A percentile compares a stretch with the other conserved stretches of the same genome.
phyloP scores from a whole-genome alignment of 148 eudicot species.

The Amaranthus cruentus region DNA sequence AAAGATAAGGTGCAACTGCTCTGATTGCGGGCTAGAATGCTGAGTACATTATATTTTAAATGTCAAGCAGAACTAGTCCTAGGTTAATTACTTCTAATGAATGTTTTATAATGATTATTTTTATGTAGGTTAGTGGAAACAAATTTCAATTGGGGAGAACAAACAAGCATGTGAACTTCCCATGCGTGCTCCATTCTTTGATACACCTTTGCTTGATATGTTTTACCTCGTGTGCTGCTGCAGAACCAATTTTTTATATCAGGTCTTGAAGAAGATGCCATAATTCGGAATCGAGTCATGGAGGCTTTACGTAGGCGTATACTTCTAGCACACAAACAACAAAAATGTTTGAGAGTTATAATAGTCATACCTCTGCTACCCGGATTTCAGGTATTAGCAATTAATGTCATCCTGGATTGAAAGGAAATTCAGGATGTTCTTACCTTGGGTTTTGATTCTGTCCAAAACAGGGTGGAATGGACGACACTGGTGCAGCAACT shows the following conservation, averaged over 20 bases:
- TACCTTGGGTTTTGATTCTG: constrained; percentile 16
- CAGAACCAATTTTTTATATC: constrained; percentile 99
- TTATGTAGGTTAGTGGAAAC: neutral
- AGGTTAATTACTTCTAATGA: too few relatives aligned
- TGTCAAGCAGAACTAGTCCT: neutral
- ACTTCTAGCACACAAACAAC: constrained; percentile 62
- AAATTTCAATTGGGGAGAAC: neutral
- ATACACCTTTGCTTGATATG: neutral
- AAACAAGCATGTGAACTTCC: neutral
- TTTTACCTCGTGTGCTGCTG: constrained; percentile 18
- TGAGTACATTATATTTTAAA: neutral
- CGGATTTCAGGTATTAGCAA: constrained; percentile 79
- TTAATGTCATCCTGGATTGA: constrained; percentile 1
- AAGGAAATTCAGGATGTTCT: constrained; percentile 7
- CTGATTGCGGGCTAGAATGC: too few relatives aligned
- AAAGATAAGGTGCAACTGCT: too few relatives aligned
- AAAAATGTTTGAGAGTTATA: constrained; percentile 81
- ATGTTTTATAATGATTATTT: neutral
- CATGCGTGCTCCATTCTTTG: neutral
- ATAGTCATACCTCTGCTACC: constrained; percentile 89
- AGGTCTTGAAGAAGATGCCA: constrained; percentile 78
- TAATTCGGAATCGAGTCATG: constrained; percentile 76
- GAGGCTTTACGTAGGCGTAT: constrained; percentile 77
- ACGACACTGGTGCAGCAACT: constrained; percentile 97
- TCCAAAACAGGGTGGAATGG: constrained; percentile 83